Evolutionary conservation across 2,329 filamentous ascomycete genomes (phyloP).

Genomic region (Diplocarpon mali): DNA sequence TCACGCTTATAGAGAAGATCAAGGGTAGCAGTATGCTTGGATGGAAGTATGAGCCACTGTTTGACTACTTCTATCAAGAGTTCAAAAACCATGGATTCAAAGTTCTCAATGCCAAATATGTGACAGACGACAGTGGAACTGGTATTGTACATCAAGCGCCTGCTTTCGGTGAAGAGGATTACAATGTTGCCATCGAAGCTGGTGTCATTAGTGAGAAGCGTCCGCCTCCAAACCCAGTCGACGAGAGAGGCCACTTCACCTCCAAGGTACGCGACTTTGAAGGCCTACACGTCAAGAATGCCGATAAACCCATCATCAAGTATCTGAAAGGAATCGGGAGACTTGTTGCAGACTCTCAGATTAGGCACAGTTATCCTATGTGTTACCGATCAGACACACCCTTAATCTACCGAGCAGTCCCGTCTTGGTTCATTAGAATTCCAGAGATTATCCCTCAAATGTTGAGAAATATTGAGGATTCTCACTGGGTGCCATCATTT

Average conservation of each 20-base stretch:
- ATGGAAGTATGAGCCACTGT: conserved; percentile 82
- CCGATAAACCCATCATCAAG: conserved; percentile 90
- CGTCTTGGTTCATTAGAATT: conserved; percentile 91
- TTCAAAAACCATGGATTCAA: conserved; percentile 79
- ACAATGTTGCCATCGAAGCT: conserved; percentile 64
- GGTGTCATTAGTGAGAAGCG: conserved; percentile 70
- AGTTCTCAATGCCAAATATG: conserved; percentile 74
- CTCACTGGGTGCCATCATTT: conserved; percentile 83
- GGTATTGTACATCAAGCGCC: conserved; percentile 92
- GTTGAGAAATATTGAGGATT: conserved; percentile 79
- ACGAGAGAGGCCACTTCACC: conserved; percentile 72
- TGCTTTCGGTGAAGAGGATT: conserved; percentile 94
- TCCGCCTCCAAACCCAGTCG: conserved; percentile 82
- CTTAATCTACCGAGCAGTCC: conserved; percentile 83
- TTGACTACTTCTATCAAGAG: conserved; percentile 80
- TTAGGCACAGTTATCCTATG: conserved; percentile 87
- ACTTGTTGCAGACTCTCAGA: conserved; percentile 73
- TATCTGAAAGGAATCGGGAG: conserved; percentile 67
- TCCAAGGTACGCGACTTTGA: conserved; percentile 67
- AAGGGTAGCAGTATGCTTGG: conserved; percentile 70
- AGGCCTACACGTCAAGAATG: conserved; percentile 81
- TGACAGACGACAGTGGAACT: conserved; percentile 81
- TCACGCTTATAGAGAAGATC: conserved; percentile 67
- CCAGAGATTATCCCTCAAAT: conserved; percentile 74
- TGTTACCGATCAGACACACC: conserved; percentile 93